These are phyloP conservation scores for Fistulifera pelliculosa DNA, from an alignment of 108 stramenopile species.

Conservation along the genomic window DNA sequence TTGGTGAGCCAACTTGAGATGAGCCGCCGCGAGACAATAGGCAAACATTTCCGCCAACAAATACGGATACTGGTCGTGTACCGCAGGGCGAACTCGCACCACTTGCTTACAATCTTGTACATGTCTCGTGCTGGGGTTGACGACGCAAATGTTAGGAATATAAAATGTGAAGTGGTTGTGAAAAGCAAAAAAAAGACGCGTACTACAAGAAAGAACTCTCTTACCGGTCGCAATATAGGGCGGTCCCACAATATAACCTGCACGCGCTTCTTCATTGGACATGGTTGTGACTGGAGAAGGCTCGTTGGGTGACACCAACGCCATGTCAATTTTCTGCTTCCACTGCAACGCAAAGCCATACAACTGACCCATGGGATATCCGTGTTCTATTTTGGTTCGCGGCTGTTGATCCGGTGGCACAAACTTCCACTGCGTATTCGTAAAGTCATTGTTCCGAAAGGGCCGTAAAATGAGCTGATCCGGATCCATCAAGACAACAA, in stretches of 20 bases:
- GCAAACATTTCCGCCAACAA: constrained; percentile 74
- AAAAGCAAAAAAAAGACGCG: too few species aligned
- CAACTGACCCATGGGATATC: constrained; percentile 82
- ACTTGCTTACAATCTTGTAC: constrained; percentile 58
- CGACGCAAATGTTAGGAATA: too few species aligned
- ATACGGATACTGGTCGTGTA: constrained; percentile 43
- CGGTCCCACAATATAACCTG: constrained; percentile 78
- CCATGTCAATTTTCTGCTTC: constrained; percentile 45
- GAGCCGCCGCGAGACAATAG: constrained; percentile 65
- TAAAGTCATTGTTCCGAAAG: constrained; percentile 52
- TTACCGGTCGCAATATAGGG: constrained; percentile 81
- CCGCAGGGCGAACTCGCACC: constrained; percentile 66
- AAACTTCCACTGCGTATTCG: constrained; percentile 43
- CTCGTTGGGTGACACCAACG: constrained; percentile 1
- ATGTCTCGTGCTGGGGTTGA: constrained; percentile 55
- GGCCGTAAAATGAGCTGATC: constrained; percentile 48
- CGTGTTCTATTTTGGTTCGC: constrained; percentile 57
- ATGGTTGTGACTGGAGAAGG: constrained; percentile 31
- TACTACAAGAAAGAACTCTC: too few species aligned
- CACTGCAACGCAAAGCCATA: constrained; percentile 86
- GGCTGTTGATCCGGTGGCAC: constrained; percentile 14
- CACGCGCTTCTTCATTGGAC: constrained; percentile 34
- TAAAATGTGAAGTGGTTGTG: too few species aligned
- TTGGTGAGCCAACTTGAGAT: constrained; percentile 41
- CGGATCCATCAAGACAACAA: constrained; percentile 45